phyloP scores from a whole-genome alignment of 192 early-diverging fungal genomes.

The Linderina pennispora region DNA sequence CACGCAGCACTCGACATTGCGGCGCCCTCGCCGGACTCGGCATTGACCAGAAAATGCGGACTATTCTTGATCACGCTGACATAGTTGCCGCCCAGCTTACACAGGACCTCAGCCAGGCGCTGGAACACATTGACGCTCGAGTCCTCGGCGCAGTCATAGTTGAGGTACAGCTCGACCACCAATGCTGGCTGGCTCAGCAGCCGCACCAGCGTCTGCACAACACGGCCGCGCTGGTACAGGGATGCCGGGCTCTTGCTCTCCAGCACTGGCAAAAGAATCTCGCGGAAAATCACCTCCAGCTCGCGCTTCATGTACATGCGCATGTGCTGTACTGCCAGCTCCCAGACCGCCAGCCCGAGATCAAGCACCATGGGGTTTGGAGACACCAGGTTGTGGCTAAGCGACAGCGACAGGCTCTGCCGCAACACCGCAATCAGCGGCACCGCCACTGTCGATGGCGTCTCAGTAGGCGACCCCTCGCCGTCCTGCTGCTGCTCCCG shows the following conservation, averaged over 20 bases:
- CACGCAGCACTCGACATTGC: conserved; percentile 18
- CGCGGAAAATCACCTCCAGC: conserved; percentile 82
- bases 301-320: conserved; percentile 76
- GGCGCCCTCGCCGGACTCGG: conserved; percentile 7
- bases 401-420: conserved; percentile 76
- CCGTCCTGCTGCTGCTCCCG: conserved; percentile 4
- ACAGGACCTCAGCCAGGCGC: conserved; percentile 57
- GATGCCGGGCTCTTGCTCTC: conserved; percentile 63
- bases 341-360: conserved; percentile 77
- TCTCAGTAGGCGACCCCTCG: neutral
- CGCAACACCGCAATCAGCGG: conserved; percentile 80
- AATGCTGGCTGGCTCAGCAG: conserved; percentile 69
- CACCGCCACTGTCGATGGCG: conserved; percentile 39
- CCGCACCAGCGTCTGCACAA: conserved; percentile 64
- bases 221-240: conserved; percentile 59
- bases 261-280: conserved; percentile 83
- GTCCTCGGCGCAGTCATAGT: conserved; percentile 88
- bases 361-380: conserved; percentile 75
- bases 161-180: conserved; percentile 88
- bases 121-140: conserved; percentile 87
- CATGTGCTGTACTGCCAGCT: conserved; percentile 63
- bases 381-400: conserved; percentile 77
- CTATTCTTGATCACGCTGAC: conserved; percentile 12
- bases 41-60: conserved; percentile 20
- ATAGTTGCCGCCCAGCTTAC: conserved; percentile 22